Percentiles rank a stretch among this genome's conserved stretches.
Evolutionary conservation across 2,329 filamentous ascomycete species (phyloP).

Genomic region (Alternaria sp.): DNA sequence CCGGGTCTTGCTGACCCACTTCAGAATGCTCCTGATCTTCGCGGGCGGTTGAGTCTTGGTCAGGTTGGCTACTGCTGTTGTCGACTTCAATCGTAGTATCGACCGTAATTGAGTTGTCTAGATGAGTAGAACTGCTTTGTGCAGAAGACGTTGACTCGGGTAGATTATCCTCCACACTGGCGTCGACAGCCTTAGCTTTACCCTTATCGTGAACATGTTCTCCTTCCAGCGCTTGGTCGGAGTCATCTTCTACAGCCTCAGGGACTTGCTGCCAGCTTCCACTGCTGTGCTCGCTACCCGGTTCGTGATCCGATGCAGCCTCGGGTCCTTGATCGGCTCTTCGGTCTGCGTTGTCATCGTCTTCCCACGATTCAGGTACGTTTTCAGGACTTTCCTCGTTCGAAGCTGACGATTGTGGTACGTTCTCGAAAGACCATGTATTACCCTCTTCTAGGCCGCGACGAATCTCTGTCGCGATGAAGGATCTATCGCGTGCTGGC

Average conservation of each 20-base stretch:
- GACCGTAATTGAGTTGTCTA: slow-evolving; percentile 3
- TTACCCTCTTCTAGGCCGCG: slow-evolving; percentile 54
- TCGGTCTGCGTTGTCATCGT: slow-evolving; percentile 22
- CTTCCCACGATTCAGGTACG: slow-evolving; percentile 35
- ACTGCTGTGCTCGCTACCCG: slow-evolving; percentile 45
- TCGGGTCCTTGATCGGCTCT: slow-evolving; percentile 6
- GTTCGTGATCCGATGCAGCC: slow-evolving; percentile 33
- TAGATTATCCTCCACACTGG: background rate
- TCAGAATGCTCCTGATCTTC: slow-evolving; percentile 1
- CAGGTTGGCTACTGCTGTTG: slow-evolving; percentile 5
- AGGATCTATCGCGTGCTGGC: slow-evolving; percentile 54
- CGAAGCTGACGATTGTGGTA: slow-evolving; percentile 17
- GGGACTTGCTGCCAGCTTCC: slow-evolving; percentile 51
- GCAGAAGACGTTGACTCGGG: background rate
- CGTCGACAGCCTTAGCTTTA: slow-evolving; percentile 30
- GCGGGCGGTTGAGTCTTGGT: background rate
- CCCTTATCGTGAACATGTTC: slow-evolving; percentile 30
- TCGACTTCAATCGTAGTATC: slow-evolving; percentile 4
- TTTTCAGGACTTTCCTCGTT: background rate
- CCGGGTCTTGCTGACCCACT: background rate
- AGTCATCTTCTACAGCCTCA: slow-evolving; percentile 34
- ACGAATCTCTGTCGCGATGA: slow-evolving; percentile 56
- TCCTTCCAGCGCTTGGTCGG: slow-evolving; percentile 36
- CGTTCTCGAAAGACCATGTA: slow-evolving; percentile 40
- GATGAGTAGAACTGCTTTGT: slow-evolving; percentile 4